Conservation (phyloP, 495 filamentous ascomycete genomes). For the Hypoxylon rickii region DNA sequence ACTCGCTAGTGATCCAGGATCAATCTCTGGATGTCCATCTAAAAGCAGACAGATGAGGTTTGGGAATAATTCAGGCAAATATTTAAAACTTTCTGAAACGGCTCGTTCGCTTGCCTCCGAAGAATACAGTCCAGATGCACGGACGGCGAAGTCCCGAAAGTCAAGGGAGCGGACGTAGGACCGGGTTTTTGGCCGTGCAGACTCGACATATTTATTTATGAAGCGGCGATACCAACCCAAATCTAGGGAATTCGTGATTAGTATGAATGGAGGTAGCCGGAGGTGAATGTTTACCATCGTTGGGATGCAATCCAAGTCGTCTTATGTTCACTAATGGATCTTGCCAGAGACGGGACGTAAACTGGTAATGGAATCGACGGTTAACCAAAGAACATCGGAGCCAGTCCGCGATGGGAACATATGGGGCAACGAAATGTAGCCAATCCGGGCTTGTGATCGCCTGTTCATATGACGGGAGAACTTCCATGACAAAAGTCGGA, state of each 20-base stretch:
- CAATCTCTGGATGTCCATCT: constrained; percentile 43
- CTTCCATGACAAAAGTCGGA: constrained; percentile 23
- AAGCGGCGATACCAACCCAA: constrained; percentile 46
- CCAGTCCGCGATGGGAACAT: constrained; percentile 41
- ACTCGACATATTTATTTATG: constrained; percentile 35
- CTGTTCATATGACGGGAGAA: constrained; percentile 50
- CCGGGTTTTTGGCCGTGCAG: constrained; percentile 34
- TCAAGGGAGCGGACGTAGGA: constrained; percentile 44
- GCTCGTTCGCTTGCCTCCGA: constrained; percentile 39
- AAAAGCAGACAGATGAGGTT: constrained; percentile 45
- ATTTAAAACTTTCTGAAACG: constrained; percentile 39
- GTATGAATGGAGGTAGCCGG: neutral
- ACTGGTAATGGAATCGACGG: constrained; percentile 46
- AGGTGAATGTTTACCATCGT: constrained; percentile 37
- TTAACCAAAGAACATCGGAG: constrained; percentile 48
- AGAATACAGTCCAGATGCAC: constrained; percentile 37
- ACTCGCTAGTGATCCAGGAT: constrained; percentile 33
- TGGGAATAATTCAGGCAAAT: constrained; percentile 39
- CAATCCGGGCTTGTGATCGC: constrained; percentile 48
- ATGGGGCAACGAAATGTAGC: constrained; percentile 48
- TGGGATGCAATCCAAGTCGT: constrained; percentile 38
- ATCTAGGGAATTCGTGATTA: constrained; percentile 32
- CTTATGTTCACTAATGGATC: constrained; percentile 44
- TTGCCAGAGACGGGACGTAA: constrained; percentile 53
- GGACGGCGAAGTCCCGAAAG: constrained; percentile 40